These are phyloP conservation scores for Aureobasidium vineae DNA, from an alignment of 2,329 filamentous ascomycete species.

Conservation along the genomic window DNA sequence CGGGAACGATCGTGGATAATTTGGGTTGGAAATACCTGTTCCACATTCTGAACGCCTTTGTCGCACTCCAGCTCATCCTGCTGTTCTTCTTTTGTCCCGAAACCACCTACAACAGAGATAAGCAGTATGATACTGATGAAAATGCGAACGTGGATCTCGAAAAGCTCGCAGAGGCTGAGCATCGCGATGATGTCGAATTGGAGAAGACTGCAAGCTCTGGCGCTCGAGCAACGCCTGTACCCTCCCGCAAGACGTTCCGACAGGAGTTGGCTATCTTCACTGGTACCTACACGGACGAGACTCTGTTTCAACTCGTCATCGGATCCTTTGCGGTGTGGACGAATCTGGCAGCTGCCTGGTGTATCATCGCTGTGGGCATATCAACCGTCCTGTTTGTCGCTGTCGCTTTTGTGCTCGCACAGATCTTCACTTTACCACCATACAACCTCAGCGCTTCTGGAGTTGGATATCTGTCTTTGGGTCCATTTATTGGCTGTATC, in stretches of 20 bases:
- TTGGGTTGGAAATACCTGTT: constrained; percentile 46
- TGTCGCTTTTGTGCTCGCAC: constrained; percentile 45
- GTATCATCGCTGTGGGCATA: constrained; percentile 48
- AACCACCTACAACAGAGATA: constrained; percentile 49
- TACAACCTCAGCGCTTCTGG: constrained; percentile 46
- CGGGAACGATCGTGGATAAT: constrained; percentile 39
- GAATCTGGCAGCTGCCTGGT: constrained; percentile 54
- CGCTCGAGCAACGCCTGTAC: constrained; percentile 30
- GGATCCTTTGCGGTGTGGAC: constrained; percentile 52
- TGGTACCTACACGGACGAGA: constrained; percentile 42
- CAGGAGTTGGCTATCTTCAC: constrained; percentile 43
- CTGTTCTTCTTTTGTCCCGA: constrained; percentile 54
- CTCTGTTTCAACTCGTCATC: constrained; percentile 41
- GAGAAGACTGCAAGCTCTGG: constrained; percentile 28
- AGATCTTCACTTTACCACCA: constrained; percentile 51
- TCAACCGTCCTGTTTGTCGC: constrained; percentile 47
- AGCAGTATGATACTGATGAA: constrained; percentile 31
- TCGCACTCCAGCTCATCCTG: constrained; percentile 46
- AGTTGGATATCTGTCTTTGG: constrained; percentile 47
- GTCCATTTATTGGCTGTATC: constrained; percentile 44
- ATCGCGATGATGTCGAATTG: not conserved
- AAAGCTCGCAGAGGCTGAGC: constrained; percentile 24
- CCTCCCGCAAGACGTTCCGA: not conserved
- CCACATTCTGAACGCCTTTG: constrained; percentile 50
- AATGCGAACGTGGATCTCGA: constrained; percentile 20